Evolutionary conservation across 345 rosid genomes (phyloP), one percentile per base, ranked within the genome.

Genomic region (Sisymbrium irio): DNA sequence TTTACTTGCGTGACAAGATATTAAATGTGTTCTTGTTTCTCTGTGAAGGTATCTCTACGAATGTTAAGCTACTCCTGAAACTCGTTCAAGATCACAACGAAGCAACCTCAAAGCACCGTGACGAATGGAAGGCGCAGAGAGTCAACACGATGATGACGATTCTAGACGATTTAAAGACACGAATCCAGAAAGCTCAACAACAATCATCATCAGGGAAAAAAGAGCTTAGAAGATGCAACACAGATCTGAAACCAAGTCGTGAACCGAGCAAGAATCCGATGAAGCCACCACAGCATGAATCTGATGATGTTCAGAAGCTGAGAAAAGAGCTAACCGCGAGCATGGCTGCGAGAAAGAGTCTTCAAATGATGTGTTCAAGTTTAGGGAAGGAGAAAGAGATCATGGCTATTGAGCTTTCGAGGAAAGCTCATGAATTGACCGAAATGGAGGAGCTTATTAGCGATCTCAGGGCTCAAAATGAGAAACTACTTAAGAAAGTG

Each of bases 341-440:
- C 62, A 39, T 87, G 73, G 78, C 82, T 0, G 89, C 94, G 2
- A 73, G 83, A 75, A 92, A 85, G 81, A 89, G 88, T 86, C 87
- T 90, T 0, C 96, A 88, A 58, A 78, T 87, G 44, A 80, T 92
- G 89, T 88, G 96, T 69, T 84, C 89, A 7, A 85, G 98, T 87
- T 73, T 92, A 75, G 98, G 98, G 22, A 85, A 87, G 46, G 98
- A 92, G 79, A 92, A 85, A 83, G 90, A 84, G 47, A 86, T 90
- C 19, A 92, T 92, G 87, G 88, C 92, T 0, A 14, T 55, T 0
- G 96, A 90, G 75, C 85, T 92, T 44, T 79, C 93, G 0, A 85
- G 74, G 33, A 90, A 83, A 81, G 95, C 87, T 61, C 83, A 82
- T 7, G 91, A 89, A 62, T 15, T 84, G 69, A 80, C 37, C 1